phyloP scores from a whole-genome alignment of 495 filamentous ascomycete genomes.

The Podospora bellae-mahoneyi region DNA sequence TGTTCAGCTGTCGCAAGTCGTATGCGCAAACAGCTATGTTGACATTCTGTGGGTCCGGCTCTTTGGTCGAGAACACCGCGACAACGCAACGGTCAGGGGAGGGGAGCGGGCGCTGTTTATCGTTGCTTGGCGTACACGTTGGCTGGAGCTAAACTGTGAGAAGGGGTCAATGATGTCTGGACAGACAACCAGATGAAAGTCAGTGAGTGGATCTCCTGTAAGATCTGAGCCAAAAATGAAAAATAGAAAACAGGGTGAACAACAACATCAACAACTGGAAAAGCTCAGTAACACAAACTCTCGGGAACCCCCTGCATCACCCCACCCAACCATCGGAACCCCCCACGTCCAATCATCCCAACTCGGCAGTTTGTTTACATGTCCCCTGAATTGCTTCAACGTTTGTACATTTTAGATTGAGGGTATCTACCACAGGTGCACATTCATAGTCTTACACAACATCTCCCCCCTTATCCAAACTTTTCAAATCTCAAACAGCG shows the following conservation, averaged over 20 bases:
- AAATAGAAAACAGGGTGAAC: not conserved
- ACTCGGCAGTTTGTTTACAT: slow-evolving; percentile 6
- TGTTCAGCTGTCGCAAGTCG: not conserved
- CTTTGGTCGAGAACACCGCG: not conserved
- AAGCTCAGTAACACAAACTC: not conserved
- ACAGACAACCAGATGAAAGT: not conserved
- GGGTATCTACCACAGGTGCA: slow-evolving; percentile 18
- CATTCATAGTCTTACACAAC: slow-evolving; percentile 21
- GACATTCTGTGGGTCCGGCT: not conserved
- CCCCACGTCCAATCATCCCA: slow-evolving; percentile 1
- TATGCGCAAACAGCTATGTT: not conserved
- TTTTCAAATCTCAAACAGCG: slow-evolving; percentile 23
- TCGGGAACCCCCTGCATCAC: slow-evolving; percentile 1
- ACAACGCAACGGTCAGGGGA: not conserved
- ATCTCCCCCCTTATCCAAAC: not conserved
- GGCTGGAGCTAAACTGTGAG: not conserved
- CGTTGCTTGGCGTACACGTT: not conserved
- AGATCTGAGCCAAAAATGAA: not conserved
- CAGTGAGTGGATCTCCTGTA: not conserved
- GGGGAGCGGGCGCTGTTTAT: not conserved
- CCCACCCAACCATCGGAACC: not conserved
- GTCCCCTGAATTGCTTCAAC: not conserved
- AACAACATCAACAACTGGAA: not conserved
- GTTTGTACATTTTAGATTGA: not conserved
- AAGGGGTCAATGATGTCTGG: not conserved